Percentiles rank a stretch among this genome's conserved stretches.
These are phyloP conservation scores for Chlorella sp. DNA, from an alignment of 139 green algal species.

Conservation along the genomic window DNA sequence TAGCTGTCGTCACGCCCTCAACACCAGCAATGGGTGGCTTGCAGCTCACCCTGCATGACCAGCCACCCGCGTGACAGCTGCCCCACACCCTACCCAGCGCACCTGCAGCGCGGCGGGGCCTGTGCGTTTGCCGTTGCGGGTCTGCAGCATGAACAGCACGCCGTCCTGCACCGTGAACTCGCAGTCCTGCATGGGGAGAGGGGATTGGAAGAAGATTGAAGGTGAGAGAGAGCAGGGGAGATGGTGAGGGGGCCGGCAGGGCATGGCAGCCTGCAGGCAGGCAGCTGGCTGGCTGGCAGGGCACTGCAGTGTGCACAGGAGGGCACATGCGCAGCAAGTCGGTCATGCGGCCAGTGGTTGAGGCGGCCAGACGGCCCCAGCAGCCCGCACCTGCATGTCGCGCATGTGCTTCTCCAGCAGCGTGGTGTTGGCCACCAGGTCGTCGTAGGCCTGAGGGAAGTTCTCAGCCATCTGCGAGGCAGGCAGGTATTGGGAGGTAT, in stretches of 20 bases:
- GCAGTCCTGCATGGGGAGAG: slow-evolving; percentile 70
- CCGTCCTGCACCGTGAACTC: slow-evolving; percentile 94
- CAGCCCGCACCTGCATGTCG: slow-evolving; percentile 91
- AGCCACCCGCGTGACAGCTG: too few relatives aligned
- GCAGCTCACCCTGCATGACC: too few relatives aligned
- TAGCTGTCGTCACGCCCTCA: too few relatives aligned
- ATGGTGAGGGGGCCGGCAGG: neutral
- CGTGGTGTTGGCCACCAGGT: slow-evolving; percentile 77
- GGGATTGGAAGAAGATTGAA: neutral
- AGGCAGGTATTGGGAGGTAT: too few relatives aligned
- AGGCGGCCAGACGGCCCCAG: too few relatives aligned
- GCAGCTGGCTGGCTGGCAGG: too few relatives aligned
- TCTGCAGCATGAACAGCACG: slow-evolving; percentile 92
- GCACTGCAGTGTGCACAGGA: too few relatives aligned
- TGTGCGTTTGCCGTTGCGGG: slow-evolving; percentile 89
- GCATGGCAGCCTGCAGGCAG: too few relatives aligned
- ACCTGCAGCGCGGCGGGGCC: slow-evolving; percentile 75
- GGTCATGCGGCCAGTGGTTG: too few relatives aligned
- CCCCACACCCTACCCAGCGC: too few relatives aligned
- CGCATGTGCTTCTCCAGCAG: slow-evolving; percentile 86
- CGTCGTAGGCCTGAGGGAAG: slow-evolving; percentile 81
- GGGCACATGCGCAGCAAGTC: too few relatives aligned
- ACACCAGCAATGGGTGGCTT: too few relatives aligned
- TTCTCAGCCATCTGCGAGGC: slow-evolving; percentile 62
- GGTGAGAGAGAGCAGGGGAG: neutral